Evolutionary conservation across 2,329 filamentous ascomycete species (phyloP), one percentile per base, ranked within the genome.

Genomic region (Penicillium crustosum): DNA sequence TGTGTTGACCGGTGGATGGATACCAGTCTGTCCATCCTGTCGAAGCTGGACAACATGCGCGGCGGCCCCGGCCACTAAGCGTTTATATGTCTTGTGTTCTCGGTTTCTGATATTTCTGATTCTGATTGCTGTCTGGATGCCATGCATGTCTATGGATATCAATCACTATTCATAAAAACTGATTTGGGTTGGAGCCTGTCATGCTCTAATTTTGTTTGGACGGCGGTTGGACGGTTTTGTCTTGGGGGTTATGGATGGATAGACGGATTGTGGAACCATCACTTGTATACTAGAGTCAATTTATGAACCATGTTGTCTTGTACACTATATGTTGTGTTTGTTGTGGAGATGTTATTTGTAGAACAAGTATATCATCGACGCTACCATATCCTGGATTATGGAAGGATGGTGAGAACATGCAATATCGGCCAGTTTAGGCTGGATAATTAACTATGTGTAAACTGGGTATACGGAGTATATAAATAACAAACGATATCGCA

Each of bases 1-100:
- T 99, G 94, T 72, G 92, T 97, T 56, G 90, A 96, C 70, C 84
- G 94, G 56, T 97, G 95, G 78, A 83, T 97, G 79, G 94, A 99
- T 76, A 85, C 92, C 62, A 94, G 93, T 78, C 78, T 90, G 64
- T 81, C 91, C 53, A 89, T 96, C n/a, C 80, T 97, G 76, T 89
- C 87, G 81, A 89, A 97, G 73, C 79, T 97, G 70, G 87, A 94
- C 74, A 83, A 76, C 61, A 77, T 90, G 76, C 77, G 83, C 12
- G 47, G 74, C 36, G 50, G 39, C 12, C 39, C 50, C 41, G 50
- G 50, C 12, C 70, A 76, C 62, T 76, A 66, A 64, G 17, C 17
- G 43, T 36, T 48, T 42, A 27, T 45, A 15, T 39, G 36, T 27
- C 36, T 31, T 51, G 36, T 43, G 13, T 51, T 51, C 36, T 45